phyloP scores from a whole-genome alignment of 495 filamentous ascomycete species.

The Trichoderma parareesei region DNA sequence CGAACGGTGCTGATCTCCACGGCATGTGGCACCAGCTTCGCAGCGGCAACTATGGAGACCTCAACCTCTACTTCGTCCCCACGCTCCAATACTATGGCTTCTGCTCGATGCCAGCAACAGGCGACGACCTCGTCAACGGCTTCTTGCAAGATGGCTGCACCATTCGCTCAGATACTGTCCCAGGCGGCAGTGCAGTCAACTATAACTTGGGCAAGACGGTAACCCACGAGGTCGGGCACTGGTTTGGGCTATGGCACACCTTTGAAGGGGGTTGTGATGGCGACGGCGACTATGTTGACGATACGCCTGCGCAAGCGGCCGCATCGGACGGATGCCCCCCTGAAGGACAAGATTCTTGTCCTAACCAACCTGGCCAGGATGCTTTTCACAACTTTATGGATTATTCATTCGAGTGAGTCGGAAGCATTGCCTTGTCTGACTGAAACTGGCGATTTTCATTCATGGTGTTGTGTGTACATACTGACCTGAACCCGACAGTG shows the following conservation, averaged over 20 bases:
- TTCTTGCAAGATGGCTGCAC: constrained; percentile 53
- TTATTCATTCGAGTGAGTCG: constrained; percentile 47
- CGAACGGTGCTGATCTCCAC: constrained; percentile 35
- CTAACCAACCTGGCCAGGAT: constrained; percentile 37
- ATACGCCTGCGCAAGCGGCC: constrained; percentile 48
- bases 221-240: constrained; percentile 61
- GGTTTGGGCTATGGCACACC: constrained; percentile 57
- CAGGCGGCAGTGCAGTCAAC: constrained; percentile 39
- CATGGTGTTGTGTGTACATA: background rate
- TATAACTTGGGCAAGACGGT: constrained; percentile 54
- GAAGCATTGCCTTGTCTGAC: background rate
- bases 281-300: constrained; percentile 47
- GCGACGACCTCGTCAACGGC: constrained; percentile 22
- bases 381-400: constrained; percentile 63
- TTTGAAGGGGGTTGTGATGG: constrained; percentile 56
- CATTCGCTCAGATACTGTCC: constrained; percentile 45
- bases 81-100: constrained; percentile 44
- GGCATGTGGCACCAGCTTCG: constrained; percentile 53
- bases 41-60: constrained; percentile 49
- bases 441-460: background rate
- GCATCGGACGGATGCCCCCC: constrained; percentile 58
- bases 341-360: constrained; percentile 44
- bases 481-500: constrained; percentile 17
- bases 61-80: constrained; percentile 59
- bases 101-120: constrained; percentile 43